phyloP scores from a whole-genome alignment of 2,329 filamentous ascomycete species.

The Samsoniella hepiali region DNA sequence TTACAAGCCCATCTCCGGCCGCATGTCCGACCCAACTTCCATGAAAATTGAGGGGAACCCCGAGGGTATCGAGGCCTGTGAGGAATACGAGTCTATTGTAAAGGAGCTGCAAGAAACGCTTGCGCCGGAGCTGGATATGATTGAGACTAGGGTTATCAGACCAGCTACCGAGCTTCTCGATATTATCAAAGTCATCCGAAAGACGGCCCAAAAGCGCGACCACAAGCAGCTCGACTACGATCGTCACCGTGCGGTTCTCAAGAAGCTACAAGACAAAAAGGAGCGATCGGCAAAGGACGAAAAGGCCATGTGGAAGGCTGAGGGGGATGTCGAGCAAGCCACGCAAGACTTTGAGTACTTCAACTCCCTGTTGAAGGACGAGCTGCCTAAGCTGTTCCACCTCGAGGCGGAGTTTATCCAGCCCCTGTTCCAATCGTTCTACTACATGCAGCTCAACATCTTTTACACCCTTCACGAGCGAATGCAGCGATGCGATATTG shows the following conservation, averaged over 20 bases:
- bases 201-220: slow-evolving; percentile 82
- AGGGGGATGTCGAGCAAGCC: slow-evolving; percentile 83
- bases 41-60: slow-evolving; percentile 79
- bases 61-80: slow-evolving; percentile 90
- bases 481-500: slow-evolving; percentile 97
- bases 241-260: slow-evolving; percentile 74
- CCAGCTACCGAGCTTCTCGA: slow-evolving; percentile 91
- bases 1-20: slow-evolving; percentile 96
- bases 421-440: slow-evolving; percentile 97
- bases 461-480: slow-evolving; percentile 98
- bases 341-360: slow-evolving; percentile 98
- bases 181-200: slow-evolving; percentile 92
- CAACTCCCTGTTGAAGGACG: slow-evolving; percentile 94
- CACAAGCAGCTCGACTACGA: slow-evolving; percentile 98
- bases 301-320: slow-evolving; percentile 93
- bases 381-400: slow-evolving; percentile 84
- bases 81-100: slow-evolving; percentile 92
- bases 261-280: slow-evolving; percentile 97
- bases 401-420: slow-evolving; percentile 94
- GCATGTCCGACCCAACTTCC: slow-evolving; percentile 87
- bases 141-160: slow-evolving; percentile 84
- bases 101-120: slow-evolving; percentile 85
- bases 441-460: slow-evolving; percentile 99
- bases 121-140: slow-evolving; percentile 94
- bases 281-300: slow-evolving; percentile 95